Conservation (phyloP, 2,329 filamentous ascomycete genomes). For the Clonostachys rosea region DNA sequence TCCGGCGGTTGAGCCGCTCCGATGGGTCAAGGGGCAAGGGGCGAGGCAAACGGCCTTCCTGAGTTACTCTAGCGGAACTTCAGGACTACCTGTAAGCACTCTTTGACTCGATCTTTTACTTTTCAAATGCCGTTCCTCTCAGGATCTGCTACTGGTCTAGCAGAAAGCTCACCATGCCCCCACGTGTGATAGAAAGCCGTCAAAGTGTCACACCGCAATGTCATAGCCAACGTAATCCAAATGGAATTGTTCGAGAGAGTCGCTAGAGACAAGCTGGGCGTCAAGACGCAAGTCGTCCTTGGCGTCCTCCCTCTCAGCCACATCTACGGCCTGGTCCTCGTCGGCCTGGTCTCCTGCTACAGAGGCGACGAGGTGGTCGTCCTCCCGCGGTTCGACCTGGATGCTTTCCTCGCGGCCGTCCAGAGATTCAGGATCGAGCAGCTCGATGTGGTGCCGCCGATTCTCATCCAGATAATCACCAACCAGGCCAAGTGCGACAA, state of each 20-base stretch:
- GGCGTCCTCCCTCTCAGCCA: constrained; percentile 78
- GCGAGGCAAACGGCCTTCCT: constrained; percentile 68
- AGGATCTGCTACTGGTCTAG: constrained; percentile 1
- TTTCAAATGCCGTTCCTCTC: not conserved
- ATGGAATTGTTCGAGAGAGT: constrained; percentile 38
- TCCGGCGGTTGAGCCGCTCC: constrained; percentile 47
- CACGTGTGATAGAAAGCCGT: constrained; percentile 62
- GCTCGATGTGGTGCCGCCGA: constrained; percentile 71
- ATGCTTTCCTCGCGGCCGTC: constrained; percentile 57
- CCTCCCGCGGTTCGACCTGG: constrained; percentile 71
- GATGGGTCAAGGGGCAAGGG: constrained; percentile 61
- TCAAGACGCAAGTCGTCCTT: constrained; percentile 43
- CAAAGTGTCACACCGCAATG: constrained; percentile 75
- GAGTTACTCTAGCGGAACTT: constrained; percentile 78
- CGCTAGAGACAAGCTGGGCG: constrained; percentile 31
- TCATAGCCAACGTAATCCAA: constrained; percentile 73
- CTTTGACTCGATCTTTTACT: too few relatives aligned
- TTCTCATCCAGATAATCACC: constrained; percentile 70
- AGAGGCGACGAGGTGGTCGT: constrained; percentile 71
- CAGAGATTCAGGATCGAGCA: constrained; percentile 64
- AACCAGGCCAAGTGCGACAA: constrained; percentile 53
- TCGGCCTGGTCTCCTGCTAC: constrained; percentile 61
- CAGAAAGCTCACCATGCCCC: not conserved
- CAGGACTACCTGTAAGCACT: constrained; percentile 62
- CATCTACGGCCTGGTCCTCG: constrained; percentile 73